Evolutionary conservation across 768 basidiomycete genomes (phyloP).

Genomic region (Suillus spraguei): DNA sequence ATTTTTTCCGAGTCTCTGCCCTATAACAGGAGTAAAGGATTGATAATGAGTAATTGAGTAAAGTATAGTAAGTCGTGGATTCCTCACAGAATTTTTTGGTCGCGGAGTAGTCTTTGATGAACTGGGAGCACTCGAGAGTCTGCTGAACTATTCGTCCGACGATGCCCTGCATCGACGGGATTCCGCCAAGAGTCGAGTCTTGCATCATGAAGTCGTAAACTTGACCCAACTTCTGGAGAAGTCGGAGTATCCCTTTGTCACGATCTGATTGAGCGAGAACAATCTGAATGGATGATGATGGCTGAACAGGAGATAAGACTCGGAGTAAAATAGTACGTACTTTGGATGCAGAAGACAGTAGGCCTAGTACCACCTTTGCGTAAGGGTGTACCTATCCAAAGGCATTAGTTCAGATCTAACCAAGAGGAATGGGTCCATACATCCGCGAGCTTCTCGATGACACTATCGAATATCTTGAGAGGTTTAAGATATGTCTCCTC

Average conservation of each 20-base stretch:
- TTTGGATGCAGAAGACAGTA: conserved; percentile 1
- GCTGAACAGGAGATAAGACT: not conserved
- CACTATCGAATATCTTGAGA: no score
- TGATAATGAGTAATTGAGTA: not conserved
- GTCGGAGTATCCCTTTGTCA: not conserved
- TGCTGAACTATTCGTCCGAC: conserved; percentile 8
- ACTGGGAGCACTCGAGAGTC: conserved; percentile 11
- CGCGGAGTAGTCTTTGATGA: conserved; percentile 12
- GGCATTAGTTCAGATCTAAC: no score
- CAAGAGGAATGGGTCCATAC: no score
- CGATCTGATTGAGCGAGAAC: conserved; percentile 6
- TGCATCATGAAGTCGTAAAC: not conserved
- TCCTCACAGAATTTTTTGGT: conserved; percentile 10
- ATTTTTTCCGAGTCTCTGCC: no score
- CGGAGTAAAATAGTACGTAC: not conserved
- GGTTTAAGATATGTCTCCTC: no score
- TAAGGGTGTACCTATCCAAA: no score
- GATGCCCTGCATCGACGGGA: conserved; percentile 1
- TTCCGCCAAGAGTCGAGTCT: not conserved
- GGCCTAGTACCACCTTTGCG: not conserved
- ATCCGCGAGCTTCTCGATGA: no score
- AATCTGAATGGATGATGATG: not conserved
- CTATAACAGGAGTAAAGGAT: no score
- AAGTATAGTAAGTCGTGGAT: no score
- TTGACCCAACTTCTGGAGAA: conserved; percentile 5